These are phyloP conservation scores for Lotmaria passim DNA, from an alignment of 208 protist genomes.

Conservation along the genomic window DNA sequence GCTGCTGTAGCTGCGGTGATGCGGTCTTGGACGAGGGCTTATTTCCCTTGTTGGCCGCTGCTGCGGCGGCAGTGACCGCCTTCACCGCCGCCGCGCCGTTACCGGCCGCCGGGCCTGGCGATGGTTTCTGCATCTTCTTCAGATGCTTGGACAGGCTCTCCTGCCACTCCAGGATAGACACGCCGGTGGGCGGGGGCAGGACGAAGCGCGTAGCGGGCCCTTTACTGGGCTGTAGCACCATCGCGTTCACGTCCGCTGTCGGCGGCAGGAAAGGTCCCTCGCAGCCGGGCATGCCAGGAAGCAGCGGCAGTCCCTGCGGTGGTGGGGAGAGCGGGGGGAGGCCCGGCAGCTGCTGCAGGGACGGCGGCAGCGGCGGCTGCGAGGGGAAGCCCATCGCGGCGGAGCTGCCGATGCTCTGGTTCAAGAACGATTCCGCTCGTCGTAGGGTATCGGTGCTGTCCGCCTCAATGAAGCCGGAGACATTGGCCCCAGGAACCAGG, in stretches of 20 bases:
- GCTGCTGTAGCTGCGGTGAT: background rate
- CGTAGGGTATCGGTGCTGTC: conserved; percentile 42
- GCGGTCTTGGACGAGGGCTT: background rate
- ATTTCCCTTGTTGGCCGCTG: background rate
- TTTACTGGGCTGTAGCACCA: conserved; percentile 30
- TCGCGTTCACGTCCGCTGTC: conserved; percentile 1
- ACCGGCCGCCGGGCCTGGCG: background rate
- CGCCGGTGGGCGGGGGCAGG: conserved; percentile 45
- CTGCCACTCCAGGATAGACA: conserved; percentile 44
- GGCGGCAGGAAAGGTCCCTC: conserved; percentile 53
- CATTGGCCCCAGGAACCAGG: conserved; percentile 35
- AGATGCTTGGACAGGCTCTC: conserved; percentile 31
- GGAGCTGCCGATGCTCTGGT: conserved; percentile 5
- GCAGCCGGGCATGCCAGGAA: conserved; percentile 60
- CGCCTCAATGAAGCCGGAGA: conserved; percentile 49
- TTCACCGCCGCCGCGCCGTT: conserved; percentile 16
- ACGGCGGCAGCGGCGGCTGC: background rate
- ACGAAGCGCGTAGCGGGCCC: conserved; percentile 32
- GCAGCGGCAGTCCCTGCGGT: conserved; percentile 34
- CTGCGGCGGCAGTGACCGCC: conserved; percentile 5
- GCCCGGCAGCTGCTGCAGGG: conserved; percentile 34
- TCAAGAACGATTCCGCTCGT: conserved; percentile 42
- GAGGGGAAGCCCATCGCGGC: background rate
- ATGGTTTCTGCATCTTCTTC: conserved; percentile 16
- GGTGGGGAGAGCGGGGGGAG: conserved; percentile 40